Evolutionary conservation across 352 stramenopile species (phyloP).

Genomic region (Ophiocytium majus): DNA sequence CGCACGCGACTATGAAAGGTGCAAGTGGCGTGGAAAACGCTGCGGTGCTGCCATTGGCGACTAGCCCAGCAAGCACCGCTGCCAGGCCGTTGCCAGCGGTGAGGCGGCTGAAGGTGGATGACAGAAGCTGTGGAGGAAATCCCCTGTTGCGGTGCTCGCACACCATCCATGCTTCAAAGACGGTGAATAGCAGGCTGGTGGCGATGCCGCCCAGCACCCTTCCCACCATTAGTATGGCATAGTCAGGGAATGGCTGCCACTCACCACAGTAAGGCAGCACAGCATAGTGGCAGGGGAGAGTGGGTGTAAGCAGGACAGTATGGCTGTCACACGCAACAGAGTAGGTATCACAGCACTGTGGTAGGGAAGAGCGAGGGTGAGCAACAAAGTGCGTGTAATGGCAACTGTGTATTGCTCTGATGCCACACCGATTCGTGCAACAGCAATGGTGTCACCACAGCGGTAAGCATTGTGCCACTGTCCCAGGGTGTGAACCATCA

Average conservation of each 20-base stretch:
- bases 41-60: constrained; percentile 69
- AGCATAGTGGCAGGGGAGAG: no score
- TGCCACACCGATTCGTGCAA: no score
- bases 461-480: no score
- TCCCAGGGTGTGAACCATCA: no score
- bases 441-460: no score
- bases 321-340: no score
- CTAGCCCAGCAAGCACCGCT: constrained; percentile 83
- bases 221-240: constrained; percentile 81
- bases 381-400: no score
- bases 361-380: no score
- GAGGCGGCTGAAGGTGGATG: constrained; percentile 65
- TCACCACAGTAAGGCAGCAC: no score
- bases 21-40: constrained; percentile 61
- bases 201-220: constrained; percentile 86
- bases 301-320: no score
- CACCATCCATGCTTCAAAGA: constrained; percentile 96
- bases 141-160: constrained; percentile 68
- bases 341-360: no score
- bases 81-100: constrained; percentile 77
- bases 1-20: constrained; percentile 68
- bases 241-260: constrained; percentile 64
- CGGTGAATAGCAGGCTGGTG: constrained; percentile 90
- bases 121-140: constrained; percentile 29
- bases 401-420: no score